Conservation (phyloP, 768 basidiomycete genomes). For the Termitomyces sp. region DNA sequence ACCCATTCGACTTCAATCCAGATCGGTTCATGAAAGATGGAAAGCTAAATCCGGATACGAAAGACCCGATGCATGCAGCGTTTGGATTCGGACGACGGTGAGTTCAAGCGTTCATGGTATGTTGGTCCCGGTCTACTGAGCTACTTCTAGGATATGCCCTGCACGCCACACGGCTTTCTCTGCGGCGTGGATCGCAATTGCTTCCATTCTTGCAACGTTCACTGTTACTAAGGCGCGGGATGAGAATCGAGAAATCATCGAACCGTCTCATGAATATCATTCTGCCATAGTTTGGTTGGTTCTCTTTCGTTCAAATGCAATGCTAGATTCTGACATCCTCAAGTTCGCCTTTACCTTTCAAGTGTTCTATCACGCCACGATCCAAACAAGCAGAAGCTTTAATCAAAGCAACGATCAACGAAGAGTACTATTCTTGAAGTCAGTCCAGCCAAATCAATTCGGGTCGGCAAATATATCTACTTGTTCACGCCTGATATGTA, state of each 20-base stretch:
- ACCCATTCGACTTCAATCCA: constrained; percentile 29
- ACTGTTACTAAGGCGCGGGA: constrained; percentile 20
- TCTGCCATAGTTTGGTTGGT: constrained; percentile 8
- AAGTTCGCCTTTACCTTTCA: constrained; percentile 2
- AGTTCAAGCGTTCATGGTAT: too few relatives aligned
- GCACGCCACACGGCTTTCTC: constrained; percentile 30
- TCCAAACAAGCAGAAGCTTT: constrained; percentile 4
- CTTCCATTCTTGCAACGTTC: constrained; percentile 26
- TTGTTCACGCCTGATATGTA: background rate
- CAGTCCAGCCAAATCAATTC: too few relatives aligned
- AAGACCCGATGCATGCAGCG: constrained; percentile 9
- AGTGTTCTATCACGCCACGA: too few relatives aligned
- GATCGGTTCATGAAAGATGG: constrained; percentile 31
- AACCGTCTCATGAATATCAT: too few relatives aligned
- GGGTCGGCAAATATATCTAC: background rate
- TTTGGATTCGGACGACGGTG: constrained; percentile 22
- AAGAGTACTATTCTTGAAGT: background rate
- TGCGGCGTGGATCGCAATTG: constrained; percentile 26
- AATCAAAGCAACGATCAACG: constrained; percentile 1
- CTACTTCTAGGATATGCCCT: constrained; percentile 24
- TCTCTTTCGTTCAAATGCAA: too few relatives aligned
- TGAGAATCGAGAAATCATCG: constrained; percentile 14
- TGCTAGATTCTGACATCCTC: background rate
- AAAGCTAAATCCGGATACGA: constrained; percentile 12
- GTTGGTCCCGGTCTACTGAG: too few relatives aligned